Evolutionary conservation across 352 stramenopile species (phyloP), one percentile per base, ranked within the genome.

Genomic region (Globisporangium emineosum): DNA sequence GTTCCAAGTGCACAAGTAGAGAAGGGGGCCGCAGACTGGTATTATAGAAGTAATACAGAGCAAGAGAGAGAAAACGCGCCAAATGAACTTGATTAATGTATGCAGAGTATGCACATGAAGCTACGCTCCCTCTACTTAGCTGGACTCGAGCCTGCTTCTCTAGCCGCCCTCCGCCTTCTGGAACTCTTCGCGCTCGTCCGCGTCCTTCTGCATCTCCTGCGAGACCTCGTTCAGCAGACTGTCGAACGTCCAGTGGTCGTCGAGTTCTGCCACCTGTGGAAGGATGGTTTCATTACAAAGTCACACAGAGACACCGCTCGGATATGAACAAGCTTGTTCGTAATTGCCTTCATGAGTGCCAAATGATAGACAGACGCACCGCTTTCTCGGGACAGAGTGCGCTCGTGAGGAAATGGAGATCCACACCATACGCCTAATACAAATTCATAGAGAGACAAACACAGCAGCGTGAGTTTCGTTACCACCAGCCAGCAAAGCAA

Each of bases 241-340:
- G 63, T 91, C 82, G 58, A 91, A 93, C 50, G 83, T 81, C 85
- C 85, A 93, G 23, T 68, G 50, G 25, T 91, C 82, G 67, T 93
- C 85, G 12, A 79, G 60, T 54, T 93, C 85, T 5, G 65, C 57
- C 3, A 93, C 78, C 84, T 93, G 56, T 19, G 3, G 37, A 32
- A 32, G n/a, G 5, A 23, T 19, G 1, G 62, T 54, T 13, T 5
- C 3, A 6, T 4, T 8, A 27, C 13, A 15, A 52, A 43, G 37
- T 1, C 37, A 43, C 15, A 19, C 15, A 43, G 37, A 43, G 37
- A 32, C 29, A 5, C 29, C 29, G 29, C 5, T 32, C 2, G 29
- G 2, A 32, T 32, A 32, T n/a, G 8, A 43, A 15, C 15, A 43
- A n/a, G 5, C 37, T 3, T 43, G 37, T 6, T 43, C 37, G 37